A percentile compares a stretch with the other conserved stretches of the same genome.
Conservation (phyloP, 2,329 filamentous ascomycete genomes). For the Trichophyton benhamiae region DNA sequence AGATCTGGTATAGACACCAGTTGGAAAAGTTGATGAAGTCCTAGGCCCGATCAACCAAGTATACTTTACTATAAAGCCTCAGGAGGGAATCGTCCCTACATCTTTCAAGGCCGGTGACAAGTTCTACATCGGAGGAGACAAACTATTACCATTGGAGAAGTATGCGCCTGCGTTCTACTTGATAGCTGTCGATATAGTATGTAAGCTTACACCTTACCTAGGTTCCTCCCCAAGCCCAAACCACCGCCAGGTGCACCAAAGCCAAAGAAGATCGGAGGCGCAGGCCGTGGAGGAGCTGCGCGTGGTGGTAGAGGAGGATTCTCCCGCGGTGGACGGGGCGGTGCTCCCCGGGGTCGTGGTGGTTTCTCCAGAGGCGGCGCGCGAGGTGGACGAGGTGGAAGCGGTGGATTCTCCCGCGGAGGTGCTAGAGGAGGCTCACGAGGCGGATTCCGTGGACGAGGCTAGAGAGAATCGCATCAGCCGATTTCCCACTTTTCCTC, state of each 20-base stretch:
- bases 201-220: conserved; percentile 17
- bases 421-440: conserved; percentile 23
- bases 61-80: conserved; percentile 95
- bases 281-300: conserved; percentile 33
- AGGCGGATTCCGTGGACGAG: conserved; percentile 23
- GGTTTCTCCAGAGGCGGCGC: conserved; percentile 33
- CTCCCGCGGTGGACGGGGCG: conserved; percentile 19
- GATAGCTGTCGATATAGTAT: background rate
- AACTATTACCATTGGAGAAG: conserved; percentile 85
- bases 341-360: conserved; percentile 44
- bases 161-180: conserved; percentile 22
- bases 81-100: conserved; percentile 86
- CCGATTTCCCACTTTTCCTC: conserved; percentile 2
- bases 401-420: conserved; percentile 24
- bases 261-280: conserved; percentile 57
- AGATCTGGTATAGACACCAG: conserved; percentile 47
- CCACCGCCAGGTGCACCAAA: conserved; percentile 52
- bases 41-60: conserved; percentile 96
- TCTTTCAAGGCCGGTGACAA: conserved; percentile 96
- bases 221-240: conserved; percentile 91
- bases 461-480: conserved; percentile 7
- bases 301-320: conserved; percentile 33
- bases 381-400: conserved; percentile 31
- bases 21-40: conserved; percentile 97
- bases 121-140: conserved; percentile 91